Conservation (phyloP, 1,284 basidiomycete genomes). For the Leccinum fallax region DNA sequence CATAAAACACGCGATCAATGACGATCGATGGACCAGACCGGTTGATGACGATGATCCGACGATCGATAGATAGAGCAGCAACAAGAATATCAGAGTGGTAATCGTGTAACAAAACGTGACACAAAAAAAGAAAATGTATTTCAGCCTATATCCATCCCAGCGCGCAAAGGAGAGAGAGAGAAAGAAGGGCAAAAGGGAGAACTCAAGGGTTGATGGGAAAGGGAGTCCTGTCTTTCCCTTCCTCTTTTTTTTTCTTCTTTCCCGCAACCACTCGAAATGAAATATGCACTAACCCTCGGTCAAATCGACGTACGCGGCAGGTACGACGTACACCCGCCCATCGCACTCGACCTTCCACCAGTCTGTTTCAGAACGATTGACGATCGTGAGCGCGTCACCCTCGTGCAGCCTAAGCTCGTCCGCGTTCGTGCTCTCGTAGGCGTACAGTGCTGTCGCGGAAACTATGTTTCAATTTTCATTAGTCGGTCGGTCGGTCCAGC, state of each 20-base stretch:
- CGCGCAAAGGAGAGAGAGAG: constrained; percentile 45
- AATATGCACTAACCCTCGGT: constrained; percentile 78
- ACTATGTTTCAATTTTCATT: constrained; percentile 37
- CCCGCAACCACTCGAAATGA: constrained; percentile 14
- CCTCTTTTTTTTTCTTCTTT: constrained; percentile 16
- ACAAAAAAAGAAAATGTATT: constrained; percentile 60
- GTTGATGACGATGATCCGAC: constrained; percentile 11
- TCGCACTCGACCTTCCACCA: constrained; percentile 94
- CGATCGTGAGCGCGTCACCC: constrained; percentile 74
- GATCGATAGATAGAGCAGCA: constrained; percentile 27
- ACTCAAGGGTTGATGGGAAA: constrained; percentile 45
- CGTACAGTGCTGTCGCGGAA: constrained; percentile 77
- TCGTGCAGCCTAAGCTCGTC: constrained; percentile 86
- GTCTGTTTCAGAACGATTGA: constrained; percentile 80
- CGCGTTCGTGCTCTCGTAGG: constrained; percentile 67
- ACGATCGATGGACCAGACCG: background rate
- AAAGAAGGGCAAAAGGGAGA: constrained; percentile 29
- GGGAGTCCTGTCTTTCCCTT: background rate
- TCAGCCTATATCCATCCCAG: constrained; percentile 64
- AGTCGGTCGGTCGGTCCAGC: constrained; percentile 4
- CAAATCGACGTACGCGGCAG: constrained; percentile 85
- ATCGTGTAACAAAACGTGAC: constrained; percentile 22
- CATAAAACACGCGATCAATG: constrained; percentile 19
- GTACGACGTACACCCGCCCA: constrained; percentile 85
- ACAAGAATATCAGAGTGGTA: constrained; percentile 35